Evolutionary conservation across 2,329 filamentous ascomycete species (phyloP).

Genomic region (Talaromyces sp.): DNA sequence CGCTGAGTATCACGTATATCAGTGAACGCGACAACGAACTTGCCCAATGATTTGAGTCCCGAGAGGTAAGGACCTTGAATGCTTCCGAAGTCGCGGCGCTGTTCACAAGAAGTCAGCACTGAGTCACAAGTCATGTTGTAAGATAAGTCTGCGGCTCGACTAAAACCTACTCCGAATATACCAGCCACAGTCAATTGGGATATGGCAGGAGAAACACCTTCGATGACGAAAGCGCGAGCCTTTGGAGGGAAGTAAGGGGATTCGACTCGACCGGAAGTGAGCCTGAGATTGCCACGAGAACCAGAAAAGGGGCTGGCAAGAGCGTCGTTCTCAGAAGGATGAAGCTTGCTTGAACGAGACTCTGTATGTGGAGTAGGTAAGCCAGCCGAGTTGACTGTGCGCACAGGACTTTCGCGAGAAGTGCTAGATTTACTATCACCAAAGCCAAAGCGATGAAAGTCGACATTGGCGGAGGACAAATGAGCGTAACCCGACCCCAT

Average conservation of each 20-base stretch:
- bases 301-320: constrained; percentile 15
- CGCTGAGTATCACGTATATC: constrained; percentile 59
- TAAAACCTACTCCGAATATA: constrained; percentile 38
- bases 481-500: constrained; percentile 29
- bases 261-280: not conserved
- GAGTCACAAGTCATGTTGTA: constrained; percentile 1
- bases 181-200: constrained; percentile 35
- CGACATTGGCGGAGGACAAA: constrained; percentile 61
- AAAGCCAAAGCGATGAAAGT: constrained; percentile 54
- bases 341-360: constrained; percentile 11
- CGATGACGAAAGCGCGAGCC: constrained; percentile 32
- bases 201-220: constrained; percentile 30
- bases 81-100: constrained; percentile 36
- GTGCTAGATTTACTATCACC: constrained; percentile 17
- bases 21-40: constrained; percentile 54
- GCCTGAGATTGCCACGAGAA: not conserved
- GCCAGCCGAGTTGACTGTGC: constrained; percentile 14
- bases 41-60: constrained; percentile 36
- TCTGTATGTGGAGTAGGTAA: constrained; percentile 18
- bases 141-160: not conserved
- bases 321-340: not conserved
- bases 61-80: constrained; percentile 38
- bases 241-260: constrained; percentile 18
- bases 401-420: constrained; percentile 16
- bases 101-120: constrained; percentile 4